phyloP scores from a whole-genome alignment of 768 basidiomycete genomes.

The Collybiopsis confluens region DNA sequence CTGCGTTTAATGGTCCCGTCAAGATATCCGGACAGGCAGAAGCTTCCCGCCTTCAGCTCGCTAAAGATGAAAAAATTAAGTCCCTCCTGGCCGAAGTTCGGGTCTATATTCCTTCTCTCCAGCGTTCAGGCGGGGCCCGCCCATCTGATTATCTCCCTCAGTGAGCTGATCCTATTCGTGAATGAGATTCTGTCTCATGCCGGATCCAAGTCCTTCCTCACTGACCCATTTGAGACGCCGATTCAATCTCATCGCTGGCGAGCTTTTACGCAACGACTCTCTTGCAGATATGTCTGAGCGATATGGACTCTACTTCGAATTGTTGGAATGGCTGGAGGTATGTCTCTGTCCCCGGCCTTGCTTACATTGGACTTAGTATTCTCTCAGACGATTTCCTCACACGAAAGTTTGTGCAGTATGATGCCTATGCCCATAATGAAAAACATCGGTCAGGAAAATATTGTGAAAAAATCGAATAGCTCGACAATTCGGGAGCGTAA shows the following conservation, averaged over 20 bases:
- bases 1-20: background rate
- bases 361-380: slow-evolving; percentile 3
- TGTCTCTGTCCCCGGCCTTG: slow-evolving; percentile 7
- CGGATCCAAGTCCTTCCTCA: slow-evolving; percentile 54
- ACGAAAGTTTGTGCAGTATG: slow-evolving; percentile 91
- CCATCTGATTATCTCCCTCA: slow-evolving; percentile 91
- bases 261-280: slow-evolving; percentile 87
- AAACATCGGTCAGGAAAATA: slow-evolving; percentile 60
- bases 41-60: slow-evolving; percentile 67
- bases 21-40: slow-evolving; percentile 80
- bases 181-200: background rate
- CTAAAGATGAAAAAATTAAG: slow-evolving; percentile 72
- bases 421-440: slow-evolving; percentile 97
- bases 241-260: slow-evolving; percentile 85
- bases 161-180: background rate
- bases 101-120: slow-evolving; percentile 78
- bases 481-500: slow-evolving; percentile 67
- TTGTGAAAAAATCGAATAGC: slow-evolving; percentile 48
- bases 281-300: slow-evolving; percentile 93
- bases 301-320: slow-evolving; percentile 76
- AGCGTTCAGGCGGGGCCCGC: slow-evolving; percentile 69
- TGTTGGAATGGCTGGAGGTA: slow-evolving; percentile 93
- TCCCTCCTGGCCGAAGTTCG: slow-evolving; percentile 66
- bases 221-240: slow-evolving; percentile 87
- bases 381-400: slow-evolving; percentile 81